Percentiles rank a stretch among this genome's conserved stretches.
phyloP scores from a whole-genome alignment of 2,329 filamentous ascomycete genomes.

The Neocatenulostroma microsporum region DNA sequence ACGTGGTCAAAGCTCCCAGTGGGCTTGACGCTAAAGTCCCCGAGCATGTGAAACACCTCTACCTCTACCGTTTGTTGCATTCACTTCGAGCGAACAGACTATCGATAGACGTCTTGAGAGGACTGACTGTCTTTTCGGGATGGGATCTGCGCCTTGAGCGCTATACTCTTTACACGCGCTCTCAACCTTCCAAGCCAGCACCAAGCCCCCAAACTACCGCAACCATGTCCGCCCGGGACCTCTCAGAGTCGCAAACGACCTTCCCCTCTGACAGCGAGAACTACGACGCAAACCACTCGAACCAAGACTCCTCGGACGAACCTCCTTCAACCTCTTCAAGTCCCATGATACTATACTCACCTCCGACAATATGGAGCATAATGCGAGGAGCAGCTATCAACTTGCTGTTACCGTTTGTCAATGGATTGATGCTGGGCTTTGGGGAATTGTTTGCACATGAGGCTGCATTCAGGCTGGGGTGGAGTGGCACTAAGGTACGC shows the following conservation, averaged over 20 bases:
- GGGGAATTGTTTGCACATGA: conserved; percentile 96
- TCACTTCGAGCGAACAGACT: no score
- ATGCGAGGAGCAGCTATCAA: conserved; percentile 89
- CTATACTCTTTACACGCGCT: no score
- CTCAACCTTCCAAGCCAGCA: no score
- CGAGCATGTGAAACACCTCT: no score
- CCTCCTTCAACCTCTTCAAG: conserved; percentile 56
- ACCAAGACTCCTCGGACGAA: conserved; percentile 47
- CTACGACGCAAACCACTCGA: conserved; percentile 53
- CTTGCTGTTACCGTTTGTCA: conserved; percentile 87
- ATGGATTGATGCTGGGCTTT: conserved; percentile 96
- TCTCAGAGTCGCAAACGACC: conserved; percentile 57
- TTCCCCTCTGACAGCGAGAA: conserved; percentile 70
- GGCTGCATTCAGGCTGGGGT: conserved; percentile 84
- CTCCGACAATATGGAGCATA: conserved; percentile 79
- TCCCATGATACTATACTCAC: conserved; percentile 76
- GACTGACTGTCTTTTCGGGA: no score
- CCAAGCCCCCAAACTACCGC: background rate
- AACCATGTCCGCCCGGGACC: conserved; percentile 44
- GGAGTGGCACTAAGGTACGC: conserved; percentile 85
- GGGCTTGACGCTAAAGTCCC: no score
- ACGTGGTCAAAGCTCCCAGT: no score
- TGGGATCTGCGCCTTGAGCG: conserved; percentile 6
- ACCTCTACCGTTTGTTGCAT: no score
- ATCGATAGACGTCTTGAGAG: no score